Percentiles rank a stretch among this genome's conserved stretches.
phyloP scores from a whole-genome alignment of 805 yeast species.

The Metschnikowia chrysomelidarum region DNA sequence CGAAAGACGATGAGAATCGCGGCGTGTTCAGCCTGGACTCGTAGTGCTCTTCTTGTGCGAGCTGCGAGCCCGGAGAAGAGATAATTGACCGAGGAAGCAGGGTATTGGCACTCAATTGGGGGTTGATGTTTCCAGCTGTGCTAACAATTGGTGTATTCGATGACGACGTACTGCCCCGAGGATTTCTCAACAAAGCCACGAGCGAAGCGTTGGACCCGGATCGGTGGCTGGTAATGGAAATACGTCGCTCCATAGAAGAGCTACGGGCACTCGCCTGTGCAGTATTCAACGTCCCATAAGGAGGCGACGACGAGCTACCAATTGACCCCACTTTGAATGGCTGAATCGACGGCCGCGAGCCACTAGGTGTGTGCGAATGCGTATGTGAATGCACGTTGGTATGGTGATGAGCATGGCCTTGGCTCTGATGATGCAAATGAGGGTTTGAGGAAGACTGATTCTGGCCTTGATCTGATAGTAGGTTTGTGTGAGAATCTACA shows the following conservation, averaged over 20 bases:
- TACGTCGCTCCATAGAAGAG: slow-evolving; percentile 35
- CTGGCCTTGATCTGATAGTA: too few relatives aligned
- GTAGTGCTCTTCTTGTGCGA: slow-evolving; percentile 28
- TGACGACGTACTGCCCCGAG: slow-evolving; percentile 45
- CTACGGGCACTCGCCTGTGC: slow-evolving; percentile 13
- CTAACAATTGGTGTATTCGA: slow-evolving; percentile 29
- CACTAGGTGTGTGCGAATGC: slow-evolving; percentile 3
- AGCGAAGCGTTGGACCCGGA: slow-evolving; percentile 53
- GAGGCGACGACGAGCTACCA: slow-evolving; percentile 41
- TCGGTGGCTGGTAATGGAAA: slow-evolving; percentile 44
- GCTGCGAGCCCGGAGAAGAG: slow-evolving; percentile 39
- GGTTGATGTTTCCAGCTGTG: slow-evolving; percentile 26
- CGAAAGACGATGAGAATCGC: slow-evolving; percentile 69
- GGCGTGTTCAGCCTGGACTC: slow-evolving; percentile 45
- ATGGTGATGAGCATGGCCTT: too few relatives aligned
- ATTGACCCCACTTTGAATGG: slow-evolving; percentile 66
- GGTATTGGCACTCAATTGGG: slow-evolving; percentile 14
- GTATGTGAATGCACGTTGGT: too few relatives aligned
- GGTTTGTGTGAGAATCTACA: background rate
- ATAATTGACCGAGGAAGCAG: slow-evolving; percentile 36
- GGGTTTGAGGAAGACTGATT: too few relatives aligned
- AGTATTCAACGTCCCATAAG: slow-evolving; percentile 18
- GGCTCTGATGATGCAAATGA: too few relatives aligned
- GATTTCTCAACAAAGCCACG: slow-evolving; percentile 51
- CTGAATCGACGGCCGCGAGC: slow-evolving; percentile 40